phyloP scores from a whole-genome alignment of 495 filamentous ascomycete species.

The Staphylotrichum tortipilum region DNA sequence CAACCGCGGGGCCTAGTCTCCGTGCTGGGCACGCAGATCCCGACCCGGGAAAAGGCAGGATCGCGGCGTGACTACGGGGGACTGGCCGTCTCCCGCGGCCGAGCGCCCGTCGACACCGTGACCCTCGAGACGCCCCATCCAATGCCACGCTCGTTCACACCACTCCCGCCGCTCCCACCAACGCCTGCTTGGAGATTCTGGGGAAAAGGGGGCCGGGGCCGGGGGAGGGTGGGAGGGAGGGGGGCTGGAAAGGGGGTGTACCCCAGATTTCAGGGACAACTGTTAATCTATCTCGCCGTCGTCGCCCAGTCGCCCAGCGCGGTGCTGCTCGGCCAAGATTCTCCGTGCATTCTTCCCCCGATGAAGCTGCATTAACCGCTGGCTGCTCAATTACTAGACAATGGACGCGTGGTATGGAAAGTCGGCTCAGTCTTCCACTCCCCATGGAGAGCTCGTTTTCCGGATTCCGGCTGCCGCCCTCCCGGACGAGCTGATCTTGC shows the following conservation, averaged over 20 bases:
- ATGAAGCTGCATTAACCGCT: constrained; percentile 8
- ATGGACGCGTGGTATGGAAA: constrained; percentile 16
- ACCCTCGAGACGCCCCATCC: no score
- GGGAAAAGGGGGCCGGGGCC: no score
- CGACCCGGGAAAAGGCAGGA: constrained; percentile 16
- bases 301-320: background rate
- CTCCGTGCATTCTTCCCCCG: constrained; percentile 3
- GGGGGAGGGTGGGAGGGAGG: no score
- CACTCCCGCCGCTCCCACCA: no score
- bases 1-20: constrained; percentile 17
- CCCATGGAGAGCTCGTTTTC: constrained; percentile 3
- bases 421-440: constrained; percentile 16
- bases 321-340: constrained; percentile 10
- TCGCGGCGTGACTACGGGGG: background rate
- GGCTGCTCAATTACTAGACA: constrained; percentile 10
- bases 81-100: background rate
- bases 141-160: no score
- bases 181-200: no score
- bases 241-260: background rate
- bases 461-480: constrained; percentile 2
- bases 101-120: background rate
- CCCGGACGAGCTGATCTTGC: background rate
- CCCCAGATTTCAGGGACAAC: constrained; percentile 13
- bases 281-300: constrained; percentile 15
- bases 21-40: constrained; percentile 10